Percentiles rank a stretch among this genome's conserved stretches.
Evolutionary conservation across 371 early-diverging fungal genomes (phyloP).

Genomic region (Lichtheimia hyalospora): DNA sequence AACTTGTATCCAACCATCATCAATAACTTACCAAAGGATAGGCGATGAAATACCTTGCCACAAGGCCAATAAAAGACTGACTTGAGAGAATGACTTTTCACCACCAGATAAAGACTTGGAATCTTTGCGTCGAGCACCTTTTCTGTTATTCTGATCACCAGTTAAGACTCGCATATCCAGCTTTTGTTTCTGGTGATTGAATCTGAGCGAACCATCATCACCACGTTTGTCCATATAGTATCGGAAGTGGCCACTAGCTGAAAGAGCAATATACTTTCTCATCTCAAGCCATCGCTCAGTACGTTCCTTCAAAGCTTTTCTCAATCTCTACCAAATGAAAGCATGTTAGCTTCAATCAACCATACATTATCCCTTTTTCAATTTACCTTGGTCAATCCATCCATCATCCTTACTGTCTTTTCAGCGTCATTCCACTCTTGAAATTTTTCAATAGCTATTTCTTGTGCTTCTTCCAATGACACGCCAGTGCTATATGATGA

Average conservation of each 20-base stretch:
- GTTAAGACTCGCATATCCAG: conserved; percentile 67
- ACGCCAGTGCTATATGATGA: conserved; percentile 41
- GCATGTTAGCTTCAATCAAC: too few relatives aligned
- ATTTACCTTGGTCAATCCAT: conserved; percentile 48
- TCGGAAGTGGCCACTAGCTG: conserved; percentile 73
- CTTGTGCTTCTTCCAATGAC: conserved; percentile 39
- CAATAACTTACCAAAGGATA: conserved; percentile 72
- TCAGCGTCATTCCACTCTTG: conserved; percentile 62
- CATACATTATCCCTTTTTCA: not conserved
- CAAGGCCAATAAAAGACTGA: conserved; percentile 93
- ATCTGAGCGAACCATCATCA: conserved; percentile 83
- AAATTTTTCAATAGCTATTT: conserved; percentile 48
- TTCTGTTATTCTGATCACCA: conserved; percentile 40
- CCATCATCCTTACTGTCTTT: conserved; percentile 42
- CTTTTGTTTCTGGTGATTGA: conserved; percentile 75
- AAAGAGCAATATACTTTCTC: conserved; percentile 68
- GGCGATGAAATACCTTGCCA: conserved; percentile 98
- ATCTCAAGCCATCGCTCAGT: conserved; percentile 66
- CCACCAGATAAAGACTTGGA: conserved; percentile 96
- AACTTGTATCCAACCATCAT: not conserved
- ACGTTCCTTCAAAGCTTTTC: conserved; percentile 59
- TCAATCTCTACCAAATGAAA: conserved; percentile 41
- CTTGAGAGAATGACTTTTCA: conserved; percentile 98
- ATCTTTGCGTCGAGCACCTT: conserved; percentile 69
- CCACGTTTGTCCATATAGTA: conserved; percentile 80